A percentile compares a stretch with the other conserved stretches of the same genome.
Evolutionary conservation across 2,329 filamentous ascomycete genomes (phyloP).

Genomic region (Pseudohalonectria lignicola): DNA sequence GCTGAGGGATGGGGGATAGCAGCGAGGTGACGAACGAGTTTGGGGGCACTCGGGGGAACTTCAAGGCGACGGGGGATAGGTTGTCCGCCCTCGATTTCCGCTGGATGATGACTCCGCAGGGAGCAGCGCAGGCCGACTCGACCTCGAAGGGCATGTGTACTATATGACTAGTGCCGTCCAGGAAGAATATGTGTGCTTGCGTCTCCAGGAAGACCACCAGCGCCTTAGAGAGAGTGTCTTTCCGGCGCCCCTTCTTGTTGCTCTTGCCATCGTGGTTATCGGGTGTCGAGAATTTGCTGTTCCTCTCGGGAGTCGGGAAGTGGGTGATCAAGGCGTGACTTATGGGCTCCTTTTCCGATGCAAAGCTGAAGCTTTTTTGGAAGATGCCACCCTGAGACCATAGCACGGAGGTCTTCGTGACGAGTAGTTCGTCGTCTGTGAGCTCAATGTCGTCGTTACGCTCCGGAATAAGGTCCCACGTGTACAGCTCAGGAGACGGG

Average conservation of each 20-base stretch:
- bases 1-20: constrained; percentile 36
- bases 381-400: constrained; percentile 85
- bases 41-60: constrained; percentile 54
- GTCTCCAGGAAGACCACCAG: constrained; percentile 86
- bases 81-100: constrained; percentile 52
- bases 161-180: constrained; percentile 78
- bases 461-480: constrained; percentile 56
- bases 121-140: constrained; percentile 72
- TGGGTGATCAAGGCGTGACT: constrained; percentile 77
- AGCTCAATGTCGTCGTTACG: constrained; percentile 26
- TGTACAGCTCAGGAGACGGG: constrained; percentile 54
- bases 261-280: background rate
- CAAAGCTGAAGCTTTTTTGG: constrained; percentile 76
- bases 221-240: constrained; percentile 43
- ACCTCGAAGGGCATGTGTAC: constrained; percentile 93
- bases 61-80: constrained; percentile 39
- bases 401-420: constrained; percentile 64
- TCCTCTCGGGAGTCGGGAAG: constrained; percentile 43
- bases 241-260: background rate
- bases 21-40: constrained; percentile 76
- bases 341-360: constrained; percentile 76
- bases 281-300: too few relatives aligned
- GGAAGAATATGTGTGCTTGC: constrained; percentile 87
- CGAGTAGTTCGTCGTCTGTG: constrained; percentile 69
- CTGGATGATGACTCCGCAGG: constrained; percentile 77